Evolutionary conservation across 2,329 filamentous ascomycete species (phyloP).

Genomic region (Phialophora macrospora): DNA sequence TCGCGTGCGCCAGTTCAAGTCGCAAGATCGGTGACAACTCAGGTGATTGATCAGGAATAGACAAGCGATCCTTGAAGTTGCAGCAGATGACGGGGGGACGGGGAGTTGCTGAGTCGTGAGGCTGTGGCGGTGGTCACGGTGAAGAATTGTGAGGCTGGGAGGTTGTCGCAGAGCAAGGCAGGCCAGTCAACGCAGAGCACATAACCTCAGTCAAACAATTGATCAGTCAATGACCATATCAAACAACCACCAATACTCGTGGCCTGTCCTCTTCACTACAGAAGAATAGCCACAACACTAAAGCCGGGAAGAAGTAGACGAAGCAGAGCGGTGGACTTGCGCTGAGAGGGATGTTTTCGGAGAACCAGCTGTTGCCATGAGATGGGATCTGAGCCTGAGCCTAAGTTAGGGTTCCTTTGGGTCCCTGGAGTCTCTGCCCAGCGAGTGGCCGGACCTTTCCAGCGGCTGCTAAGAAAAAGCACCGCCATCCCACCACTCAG

Average conservation of each 20-base stretch:
- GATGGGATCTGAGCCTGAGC: conserved; percentile 16
- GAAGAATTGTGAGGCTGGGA: conserved; percentile 36
- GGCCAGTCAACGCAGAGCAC: neutral
- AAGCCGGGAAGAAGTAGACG: conserved; percentile 14
- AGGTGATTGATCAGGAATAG: neutral
- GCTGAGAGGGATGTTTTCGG: conserved; percentile 9
- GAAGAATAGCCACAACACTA: conserved; percentile 3
- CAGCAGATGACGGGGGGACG: conserved; percentile 18
- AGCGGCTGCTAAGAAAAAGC: conserved; percentile 9
- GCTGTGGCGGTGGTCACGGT: conserved; percentile 3
- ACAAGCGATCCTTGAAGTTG: conserved; percentile 6
- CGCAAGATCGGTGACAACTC: neutral
- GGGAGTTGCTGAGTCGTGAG: conserved; percentile 5
- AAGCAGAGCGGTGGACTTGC: conserved; percentile 18
- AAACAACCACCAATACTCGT: conserved; percentile 2
- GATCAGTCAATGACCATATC: conserved; percentile 2
- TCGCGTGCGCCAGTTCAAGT: neutral
- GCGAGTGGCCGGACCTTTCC: conserved; percentile 8
- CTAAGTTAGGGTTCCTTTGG: neutral
- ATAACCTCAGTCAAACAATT: neutral
- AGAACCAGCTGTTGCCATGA: conserved; percentile 15
- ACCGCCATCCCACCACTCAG: conserved; percentile 5
- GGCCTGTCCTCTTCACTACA: conserved; percentile 10
- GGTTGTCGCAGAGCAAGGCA: conserved; percentile 9
- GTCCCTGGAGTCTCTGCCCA: neutral